Evolutionary conservation across 805 yeast species (phyloP).

Genomic region (Barnettozyma californica): DNA sequence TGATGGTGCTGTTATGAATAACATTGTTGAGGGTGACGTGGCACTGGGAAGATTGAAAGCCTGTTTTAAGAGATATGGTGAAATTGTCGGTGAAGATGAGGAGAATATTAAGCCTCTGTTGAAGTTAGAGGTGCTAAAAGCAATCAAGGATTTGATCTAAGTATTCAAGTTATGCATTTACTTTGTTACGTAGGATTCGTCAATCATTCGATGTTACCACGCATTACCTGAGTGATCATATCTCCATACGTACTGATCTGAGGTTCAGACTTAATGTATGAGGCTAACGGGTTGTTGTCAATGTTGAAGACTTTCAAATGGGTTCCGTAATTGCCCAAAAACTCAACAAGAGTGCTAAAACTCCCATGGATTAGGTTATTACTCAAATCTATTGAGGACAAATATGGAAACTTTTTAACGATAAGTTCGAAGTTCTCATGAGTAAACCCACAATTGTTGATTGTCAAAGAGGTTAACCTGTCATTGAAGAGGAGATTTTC

Average conservation of each 20-base stretch:
- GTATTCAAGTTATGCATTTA: background rate
- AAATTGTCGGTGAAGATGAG: conserved; percentile 38
- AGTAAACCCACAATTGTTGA: conserved; percentile 4
- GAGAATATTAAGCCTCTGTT: conserved; percentile 21
- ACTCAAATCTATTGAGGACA: conserved; percentile 7
- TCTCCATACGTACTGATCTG: conserved; percentile 5
- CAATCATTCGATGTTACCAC: background rate
- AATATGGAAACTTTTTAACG: conserved; percentile 5
- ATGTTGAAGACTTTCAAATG: conserved; percentile 8
- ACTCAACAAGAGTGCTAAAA: conserved; percentile 4
- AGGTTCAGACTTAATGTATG: conserved; percentile 6
- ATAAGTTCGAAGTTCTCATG: conserved; percentile 3
- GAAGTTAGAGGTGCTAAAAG: conserved; percentile 14
- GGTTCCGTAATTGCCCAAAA: conserved; percentile 1
- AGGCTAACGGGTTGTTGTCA: conserved; percentile 10
- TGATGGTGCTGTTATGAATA: conserved; percentile 41
- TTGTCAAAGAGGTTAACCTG: conserved; percentile 1
- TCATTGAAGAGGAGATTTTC: background rate
- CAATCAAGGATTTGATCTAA: conserved; percentile 11
- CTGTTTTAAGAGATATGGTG: conserved; percentile 45
- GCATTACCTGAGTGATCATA: conserved; percentile 8
- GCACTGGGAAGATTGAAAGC: conserved; percentile 39
- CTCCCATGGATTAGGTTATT: conserved; percentile 10
- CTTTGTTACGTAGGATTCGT: background rate
- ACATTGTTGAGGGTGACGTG: conserved; percentile 32